Evolutionary conservation across 2,329 filamentous ascomycete genomes (phyloP), one percentile per base, ranked within the genome.

Genomic region (Penicillium verrucosum): DNA sequence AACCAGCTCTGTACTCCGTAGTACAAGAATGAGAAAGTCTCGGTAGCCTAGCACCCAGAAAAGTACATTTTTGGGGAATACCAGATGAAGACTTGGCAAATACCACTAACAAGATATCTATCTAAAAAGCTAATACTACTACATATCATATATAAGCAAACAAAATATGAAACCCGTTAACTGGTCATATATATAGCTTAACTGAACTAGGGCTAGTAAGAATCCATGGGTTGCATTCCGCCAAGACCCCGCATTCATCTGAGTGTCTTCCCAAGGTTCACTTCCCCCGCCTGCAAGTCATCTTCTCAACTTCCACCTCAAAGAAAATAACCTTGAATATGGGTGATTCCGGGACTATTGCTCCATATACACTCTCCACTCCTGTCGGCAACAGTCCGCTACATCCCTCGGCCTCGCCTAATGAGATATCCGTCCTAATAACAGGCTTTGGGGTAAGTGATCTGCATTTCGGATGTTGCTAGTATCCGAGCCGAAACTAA

Each of bases 381-480:
- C 52, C 58, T 11, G 37, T 60, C 10, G 58, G 54, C 16, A 60
- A 57, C 29, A 59, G 54, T 25, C 52, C 63, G 9, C 53, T 62
- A 16, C 52, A 57, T 11, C 54, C 61, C 14, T 51, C 60, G 14
- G 51, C 58, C 29, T 59, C 61, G 12, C 45, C 59, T 14, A 66
- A 68, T 42, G 68, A 70, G 29, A 67, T 74, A 46, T 72, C 68
- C 16, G 69, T 74, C 18, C 62, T 74, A 25, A 63, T 74, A 44
- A 74, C 72, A 2, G 72, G 72, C 14, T 74, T 73, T 55, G 72
- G 72, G 25, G 71, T 73, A 65, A 63, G 68, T 69, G 54, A 56
- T 63, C 61, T 56, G 47, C 58, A 48, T 41, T 25, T 43, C 54
- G 47, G 54, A 51, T 54, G 18, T 11, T n/a, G n/a, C 25, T 44